A percentile compares a stretch with the other conserved stretches of the same genome.
Evolutionary conservation across 352 stramenopile species (phyloP).

Genomic region (Salisapilia sapeloensis): DNA sequence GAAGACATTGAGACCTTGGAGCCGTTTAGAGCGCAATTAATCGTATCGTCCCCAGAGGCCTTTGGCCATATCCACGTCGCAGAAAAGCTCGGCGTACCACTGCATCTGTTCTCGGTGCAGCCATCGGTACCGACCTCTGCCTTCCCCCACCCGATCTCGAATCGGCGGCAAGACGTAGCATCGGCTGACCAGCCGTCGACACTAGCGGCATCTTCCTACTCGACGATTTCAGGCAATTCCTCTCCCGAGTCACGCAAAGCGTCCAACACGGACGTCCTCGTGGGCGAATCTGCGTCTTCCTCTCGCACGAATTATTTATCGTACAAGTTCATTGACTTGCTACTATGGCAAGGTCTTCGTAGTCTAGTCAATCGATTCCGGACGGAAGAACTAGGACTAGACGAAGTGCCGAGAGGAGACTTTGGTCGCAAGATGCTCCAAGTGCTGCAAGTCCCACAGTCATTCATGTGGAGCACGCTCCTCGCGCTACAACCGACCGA

Average conservation of each 20-base stretch:
- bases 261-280: too few species aligned
- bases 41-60: slow-evolving; percentile 89
- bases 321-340: slow-evolving; percentile 76
- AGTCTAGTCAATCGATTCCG: slow-evolving; percentile 77
- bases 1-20: slow-evolving; percentile 60
- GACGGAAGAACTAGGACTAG: slow-evolving; percentile 22
- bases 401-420: slow-evolving; percentile 43
- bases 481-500: slow-evolving; percentile 81
- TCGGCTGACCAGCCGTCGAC: too few species aligned
- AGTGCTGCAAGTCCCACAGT: slow-evolving; percentile 60
- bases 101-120: slow-evolving; percentile 91
- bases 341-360: slow-evolving; percentile 56
- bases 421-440: slow-evolving; percentile 33
- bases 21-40: slow-evolving; percentile 77
- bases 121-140: slow-evolving; percentile 74
- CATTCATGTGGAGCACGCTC: slow-evolving; percentile 79
- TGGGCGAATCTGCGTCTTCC: too few species aligned
- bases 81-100: slow-evolving; percentile 79
- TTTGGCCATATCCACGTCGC: slow-evolving; percentile 89
- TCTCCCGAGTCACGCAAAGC: too few species aligned
- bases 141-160: slow-evolving; percentile 85
- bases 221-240: slow-evolving; percentile 60
- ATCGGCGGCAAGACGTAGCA: too few species aligned
- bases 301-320: slow-evolving; percentile 67
- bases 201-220: too few species aligned